Conservation (phyloP, 1,284 basidiomycete genomes). For the Tilletia caries region DNA sequence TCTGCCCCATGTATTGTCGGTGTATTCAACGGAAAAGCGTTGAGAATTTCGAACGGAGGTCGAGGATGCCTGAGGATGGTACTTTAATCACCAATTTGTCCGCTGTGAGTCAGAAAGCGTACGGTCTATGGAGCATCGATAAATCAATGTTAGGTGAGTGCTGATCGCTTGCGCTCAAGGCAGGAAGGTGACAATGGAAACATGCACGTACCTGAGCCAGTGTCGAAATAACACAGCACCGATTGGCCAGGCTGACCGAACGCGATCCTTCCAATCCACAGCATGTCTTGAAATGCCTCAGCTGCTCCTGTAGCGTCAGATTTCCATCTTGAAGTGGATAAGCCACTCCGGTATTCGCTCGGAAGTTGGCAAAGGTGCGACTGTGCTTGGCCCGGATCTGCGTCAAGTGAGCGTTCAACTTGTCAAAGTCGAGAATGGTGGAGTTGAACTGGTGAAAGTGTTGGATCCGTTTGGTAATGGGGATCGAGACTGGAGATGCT, state of each 20-base stretch:
- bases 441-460: conserved; percentile 22
- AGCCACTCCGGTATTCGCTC: conserved; percentile 40
- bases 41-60: not conserved
- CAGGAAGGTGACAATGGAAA: not conserved
- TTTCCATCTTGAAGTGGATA: conserved; percentile 20
- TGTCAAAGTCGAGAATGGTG: conserved; percentile 33
- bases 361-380: conserved; percentile 29
- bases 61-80: not conserved
- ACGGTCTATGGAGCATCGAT: too few species aligned
- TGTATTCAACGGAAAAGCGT: not conserved
- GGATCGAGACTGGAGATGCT: too few species aligned
- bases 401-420: conserved; percentile 31
- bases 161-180: too few species aligned
- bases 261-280: conserved; percentile 46
- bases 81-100: conserved; percentile 2
- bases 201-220: conserved; percentile 40
- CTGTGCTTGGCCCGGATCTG: conserved; percentile 33
- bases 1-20: not conserved
- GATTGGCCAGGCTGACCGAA: conserved; percentile 41
- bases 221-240: conserved; percentile 46
- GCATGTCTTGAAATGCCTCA: conserved; percentile 33
- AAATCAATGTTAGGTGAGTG: too few species aligned
- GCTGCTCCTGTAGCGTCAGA: not conserved
- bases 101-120: not conserved
- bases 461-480: conserved; percentile 27